A percentile compares a stretch with the other conserved stretches of the same genome.
Conservation (phyloP, 2,329 filamentous ascomycete genomes). For the Fusarium circinatum region DNA sequence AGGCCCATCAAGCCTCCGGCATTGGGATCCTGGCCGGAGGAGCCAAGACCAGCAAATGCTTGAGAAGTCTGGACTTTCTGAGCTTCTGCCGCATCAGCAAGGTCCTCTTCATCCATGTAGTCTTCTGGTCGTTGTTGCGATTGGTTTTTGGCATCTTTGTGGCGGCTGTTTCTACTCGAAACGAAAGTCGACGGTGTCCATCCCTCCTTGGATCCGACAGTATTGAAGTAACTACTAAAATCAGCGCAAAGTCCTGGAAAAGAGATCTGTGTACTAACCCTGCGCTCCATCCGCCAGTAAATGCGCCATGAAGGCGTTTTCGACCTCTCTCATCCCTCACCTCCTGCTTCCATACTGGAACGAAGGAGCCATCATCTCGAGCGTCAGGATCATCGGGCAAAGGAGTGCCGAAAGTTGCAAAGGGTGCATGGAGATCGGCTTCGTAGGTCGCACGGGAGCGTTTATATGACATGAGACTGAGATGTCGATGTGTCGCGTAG, state of each 20-base stretch:
- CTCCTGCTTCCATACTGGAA: conserved; percentile 98
- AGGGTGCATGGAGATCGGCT: conserved; percentile 78
- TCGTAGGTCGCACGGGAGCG: conserved; percentile 82
- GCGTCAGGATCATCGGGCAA: conserved; percentile 81
- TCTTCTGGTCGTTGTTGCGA: conserved; percentile 79
- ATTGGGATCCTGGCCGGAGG: conserved; percentile 66
- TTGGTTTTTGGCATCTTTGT: conserved; percentile 68
- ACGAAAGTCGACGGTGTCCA: conserved; percentile 94
- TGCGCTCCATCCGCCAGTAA: conserved; percentile 96
- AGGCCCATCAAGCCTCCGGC: conserved; percentile 73
- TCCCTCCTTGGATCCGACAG: conserved; percentile 97
- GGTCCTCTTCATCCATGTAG: conserved; percentile 98
- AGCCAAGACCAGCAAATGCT: conserved; percentile 80
- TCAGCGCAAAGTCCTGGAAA: conserved; percentile 12
- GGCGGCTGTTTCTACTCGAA: conserved; percentile 84
- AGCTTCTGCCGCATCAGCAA: conserved; percentile 85
- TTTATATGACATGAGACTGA: conserved; percentile 76
- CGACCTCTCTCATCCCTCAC: conserved; percentile 91
- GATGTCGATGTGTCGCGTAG: conserved; percentile 8
- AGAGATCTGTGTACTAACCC: conserved; percentile 70
- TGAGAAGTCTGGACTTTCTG: conserved; percentile 77
- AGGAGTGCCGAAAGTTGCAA: conserved; percentile 84
- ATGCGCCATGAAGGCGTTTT: conserved; percentile 93
- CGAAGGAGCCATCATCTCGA: conserved; percentile 90
- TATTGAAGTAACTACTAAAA: conserved; percentile 85